phyloP scores from a whole-genome alignment of 768 basidiomycete genomes.

The Boletus reticuloceps region DNA sequence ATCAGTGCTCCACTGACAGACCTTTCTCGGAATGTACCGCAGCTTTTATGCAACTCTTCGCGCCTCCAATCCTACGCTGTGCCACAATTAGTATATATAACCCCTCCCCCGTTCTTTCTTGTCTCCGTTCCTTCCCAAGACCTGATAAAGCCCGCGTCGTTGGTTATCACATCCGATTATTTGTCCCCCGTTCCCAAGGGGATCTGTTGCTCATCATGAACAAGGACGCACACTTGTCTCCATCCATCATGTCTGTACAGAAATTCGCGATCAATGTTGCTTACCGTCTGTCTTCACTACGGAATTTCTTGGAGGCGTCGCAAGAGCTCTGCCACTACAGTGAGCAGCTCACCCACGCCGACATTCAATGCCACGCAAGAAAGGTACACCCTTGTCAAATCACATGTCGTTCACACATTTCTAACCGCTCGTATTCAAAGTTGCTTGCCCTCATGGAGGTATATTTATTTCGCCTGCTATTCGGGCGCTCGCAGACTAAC shows the following conservation, averaged over 20 bases:
- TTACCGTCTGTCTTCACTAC: constrained; percentile 28
- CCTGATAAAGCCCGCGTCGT: not conserved
- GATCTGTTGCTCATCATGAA: constrained; percentile 16
- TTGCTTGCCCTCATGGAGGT: constrained; percentile 54
- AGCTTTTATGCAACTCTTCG: constrained; percentile 21
- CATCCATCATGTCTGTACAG: constrained; percentile 17
- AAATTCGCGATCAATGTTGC: constrained; percentile 30
- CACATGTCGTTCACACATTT: not conserved
- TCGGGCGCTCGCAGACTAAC: not conserved
- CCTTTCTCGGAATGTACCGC: constrained; percentile 34
- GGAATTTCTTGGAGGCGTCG: constrained; percentile 29
- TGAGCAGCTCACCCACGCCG: constrained; percentile 15
- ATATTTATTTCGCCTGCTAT: constrained; percentile 19
- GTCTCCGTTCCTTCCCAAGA: constrained; percentile 8
- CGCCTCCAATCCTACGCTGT: constrained; percentile 21
- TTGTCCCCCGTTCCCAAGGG: constrained; percentile 18
- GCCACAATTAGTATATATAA: constrained; percentile 28
- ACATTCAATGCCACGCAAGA: constrained; percentile 25
- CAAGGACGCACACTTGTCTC: constrained; percentile 7
- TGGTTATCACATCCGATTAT: constrained; percentile 4
- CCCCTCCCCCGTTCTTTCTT: constrained; percentile 13
- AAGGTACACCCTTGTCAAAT: constrained; percentile 17
- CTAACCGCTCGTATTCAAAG: constrained; percentile 28
- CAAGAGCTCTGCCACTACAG: constrained; percentile 22
- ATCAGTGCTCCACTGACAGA: constrained; percentile 11